Evolutionary conservation across 75 land plant genomes (phyloP).

Genomic region (Chamaecyparis obtusa): DNA sequence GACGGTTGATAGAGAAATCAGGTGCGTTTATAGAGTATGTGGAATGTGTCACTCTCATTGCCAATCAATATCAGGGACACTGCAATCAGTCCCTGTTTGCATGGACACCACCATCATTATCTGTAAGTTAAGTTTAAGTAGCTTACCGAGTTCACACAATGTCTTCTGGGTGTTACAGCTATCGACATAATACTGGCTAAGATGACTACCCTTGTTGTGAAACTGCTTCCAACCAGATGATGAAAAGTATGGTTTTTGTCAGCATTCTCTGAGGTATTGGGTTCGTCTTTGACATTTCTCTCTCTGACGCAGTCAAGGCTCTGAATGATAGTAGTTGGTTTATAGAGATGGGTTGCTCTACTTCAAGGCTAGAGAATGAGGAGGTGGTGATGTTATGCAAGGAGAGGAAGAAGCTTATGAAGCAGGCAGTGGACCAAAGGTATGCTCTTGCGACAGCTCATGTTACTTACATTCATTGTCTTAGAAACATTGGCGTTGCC

Average conservation of each 20-base stretch:
- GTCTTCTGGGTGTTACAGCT: neutral
- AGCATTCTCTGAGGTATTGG: neutral
- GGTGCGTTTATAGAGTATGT: neutral
- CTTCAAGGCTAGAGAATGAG: constrained; percentile 89
- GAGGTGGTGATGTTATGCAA: constrained; percentile 87
- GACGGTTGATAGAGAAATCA: neutral
- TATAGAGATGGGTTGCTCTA: constrained; percentile 81
- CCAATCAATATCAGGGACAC: neutral
- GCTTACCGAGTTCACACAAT: neutral
- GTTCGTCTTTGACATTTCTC: neutral
- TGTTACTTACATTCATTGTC: constrained; percentile 67
- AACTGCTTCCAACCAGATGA: constrained; percentile 6
- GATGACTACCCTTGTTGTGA: neutral
- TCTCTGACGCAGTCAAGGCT: neutral
- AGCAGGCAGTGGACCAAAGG: constrained; percentile 74
- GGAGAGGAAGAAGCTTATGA: constrained; percentile 77
- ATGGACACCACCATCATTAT: neutral
- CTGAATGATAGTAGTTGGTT: neutral
- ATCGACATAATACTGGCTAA: neutral
- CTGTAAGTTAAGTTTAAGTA: neutral
- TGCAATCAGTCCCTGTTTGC: neutral
- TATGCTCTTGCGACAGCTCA: constrained; percentile 70
- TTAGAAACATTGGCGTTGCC: constrained; percentile 72
- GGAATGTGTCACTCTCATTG: constrained; percentile 6
- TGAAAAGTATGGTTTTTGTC: neutral